Percentiles rank a stretch among this genome's conserved stretches.
Evolutionary conservation across 2,329 filamentous ascomycete genomes (phyloP).

Genomic region (Fusarium miscanthi): DNA sequence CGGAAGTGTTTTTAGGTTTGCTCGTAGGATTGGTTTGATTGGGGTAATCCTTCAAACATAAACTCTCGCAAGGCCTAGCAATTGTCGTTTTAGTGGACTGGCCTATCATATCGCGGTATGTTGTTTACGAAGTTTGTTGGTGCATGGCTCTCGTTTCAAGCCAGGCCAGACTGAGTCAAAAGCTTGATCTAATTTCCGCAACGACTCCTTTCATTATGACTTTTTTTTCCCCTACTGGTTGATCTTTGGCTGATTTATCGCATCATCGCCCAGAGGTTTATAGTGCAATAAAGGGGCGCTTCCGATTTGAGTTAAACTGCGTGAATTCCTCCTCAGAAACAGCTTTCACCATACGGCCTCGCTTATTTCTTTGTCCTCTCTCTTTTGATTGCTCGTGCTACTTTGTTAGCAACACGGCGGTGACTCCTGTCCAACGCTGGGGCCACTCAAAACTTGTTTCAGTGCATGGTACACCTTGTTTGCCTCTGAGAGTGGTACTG

Average conservation of each 20-base stretch:
- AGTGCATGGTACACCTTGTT: neutral
- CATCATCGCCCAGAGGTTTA: fast-evolving
- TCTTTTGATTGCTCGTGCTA: neutral
- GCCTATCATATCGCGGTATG: neutral
- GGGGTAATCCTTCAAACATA: neutral
- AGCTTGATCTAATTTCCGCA: fast-evolving
- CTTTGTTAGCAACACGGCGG: neutral
- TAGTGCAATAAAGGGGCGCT: fast-evolving
- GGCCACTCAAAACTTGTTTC: neutral
- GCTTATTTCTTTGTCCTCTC: neutral
- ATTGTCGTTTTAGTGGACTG: neutral
- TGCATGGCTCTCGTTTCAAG: too few relatives aligned
- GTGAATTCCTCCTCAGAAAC: too few relatives aligned
- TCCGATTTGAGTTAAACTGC: neutral
- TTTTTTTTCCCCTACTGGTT: fast-evolving
- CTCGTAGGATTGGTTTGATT: neutral
- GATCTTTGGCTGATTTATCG: fast-evolving
- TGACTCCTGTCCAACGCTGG: neutral
- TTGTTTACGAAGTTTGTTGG: neutral
- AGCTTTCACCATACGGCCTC: fast-evolving
- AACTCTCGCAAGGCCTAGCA: neutral
- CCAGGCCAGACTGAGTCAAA: fast-evolving
- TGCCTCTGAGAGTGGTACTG: neutral
- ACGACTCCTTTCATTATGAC: fast-evolving
- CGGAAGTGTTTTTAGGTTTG: neutral